Evolutionary conservation across 768 basidiomycete genomes (phyloP).

Genomic region (Psilocybe cubensis): DNA sequence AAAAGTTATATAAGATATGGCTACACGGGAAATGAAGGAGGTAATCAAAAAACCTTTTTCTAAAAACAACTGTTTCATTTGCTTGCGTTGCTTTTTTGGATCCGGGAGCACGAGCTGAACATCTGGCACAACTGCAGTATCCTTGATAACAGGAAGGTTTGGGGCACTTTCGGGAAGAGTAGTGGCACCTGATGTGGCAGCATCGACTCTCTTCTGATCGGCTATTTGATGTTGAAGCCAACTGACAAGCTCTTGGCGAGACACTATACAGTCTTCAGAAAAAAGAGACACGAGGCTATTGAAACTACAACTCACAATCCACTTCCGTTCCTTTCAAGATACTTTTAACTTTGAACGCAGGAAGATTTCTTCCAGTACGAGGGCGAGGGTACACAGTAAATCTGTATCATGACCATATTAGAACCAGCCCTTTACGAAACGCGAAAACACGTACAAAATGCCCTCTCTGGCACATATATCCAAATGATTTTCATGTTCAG

Average conservation of each 20-base stretch:
- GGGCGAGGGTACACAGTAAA: slow-evolving; percentile 55
- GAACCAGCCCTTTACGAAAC: too few species aligned
- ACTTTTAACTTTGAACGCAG: slow-evolving; percentile 83
- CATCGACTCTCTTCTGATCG: slow-evolving; percentile 79
- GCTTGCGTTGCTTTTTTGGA: slow-evolving; percentile 74
- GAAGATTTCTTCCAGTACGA: slow-evolving; percentile 57
- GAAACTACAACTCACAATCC: slow-evolving; percentile 53
- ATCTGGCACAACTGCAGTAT: slow-evolving; percentile 40
- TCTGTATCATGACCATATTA: slow-evolving; percentile 22
- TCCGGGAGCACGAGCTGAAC: slow-evolving; percentile 75
- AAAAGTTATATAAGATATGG: not conserved
- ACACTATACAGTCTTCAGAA: slow-evolving; percentile 29
- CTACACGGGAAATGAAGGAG: not conserved
- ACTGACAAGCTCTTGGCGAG: slow-evolving; percentile 70
- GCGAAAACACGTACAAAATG: slow-evolving; percentile 75
- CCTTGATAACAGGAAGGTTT: slow-evolving; percentile 40
- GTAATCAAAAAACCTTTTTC: slow-evolving; percentile 60
- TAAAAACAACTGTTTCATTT: slow-evolving; percentile 67
- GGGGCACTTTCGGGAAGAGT: slow-evolving; percentile 39
- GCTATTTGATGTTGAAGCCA: slow-evolving; percentile 80
- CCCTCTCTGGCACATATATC: slow-evolving; percentile 81
- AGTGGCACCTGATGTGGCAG: slow-evolving; percentile 61
- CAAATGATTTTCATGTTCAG: slow-evolving; percentile 65
- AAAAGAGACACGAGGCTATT: not conserved
- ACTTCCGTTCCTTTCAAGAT: slow-evolving; percentile 78